phyloP scores from a whole-genome alignment of 441 rosid species.

The Corymbia calophylla region DNA sequence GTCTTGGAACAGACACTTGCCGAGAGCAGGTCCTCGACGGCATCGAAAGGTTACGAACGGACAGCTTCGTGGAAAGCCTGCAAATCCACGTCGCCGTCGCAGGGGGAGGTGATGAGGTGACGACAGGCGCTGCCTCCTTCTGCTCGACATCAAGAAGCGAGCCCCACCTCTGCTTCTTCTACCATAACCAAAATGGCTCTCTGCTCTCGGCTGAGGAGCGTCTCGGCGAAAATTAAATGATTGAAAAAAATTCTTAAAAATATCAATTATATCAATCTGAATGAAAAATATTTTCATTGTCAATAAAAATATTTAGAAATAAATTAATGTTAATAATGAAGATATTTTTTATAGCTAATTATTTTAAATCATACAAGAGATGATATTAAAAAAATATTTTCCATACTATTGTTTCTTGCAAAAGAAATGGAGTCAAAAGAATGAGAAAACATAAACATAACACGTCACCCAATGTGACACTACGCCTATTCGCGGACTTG shows the following conservation, averaged over 20 bases:
- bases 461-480: not conserved
- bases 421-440: not conserved
- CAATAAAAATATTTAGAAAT: not conserved
- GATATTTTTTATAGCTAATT: not conserved
- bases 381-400: not conserved
- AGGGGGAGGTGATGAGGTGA: no score
- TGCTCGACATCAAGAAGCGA: no score
- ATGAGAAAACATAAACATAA: not conserved
- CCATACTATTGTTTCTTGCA: not conserved
- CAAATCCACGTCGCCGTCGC: not conserved
- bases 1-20: no score
- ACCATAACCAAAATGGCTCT: no score
- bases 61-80: not conserved
- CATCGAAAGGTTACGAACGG: constrained; percentile 36
- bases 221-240: no score
- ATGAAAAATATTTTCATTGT: no score
- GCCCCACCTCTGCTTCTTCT: no score
- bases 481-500: not conserved
- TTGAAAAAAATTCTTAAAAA: no score
- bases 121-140: no score
- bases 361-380: not conserved
- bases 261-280: no score
- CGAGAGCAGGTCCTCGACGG: constrained; percentile 16
- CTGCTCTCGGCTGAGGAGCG: no score
- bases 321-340: not conserved